Percentiles rank a stretch among this genome's conserved stretches.
Evolutionary conservation across 768 basidiomycete species (phyloP).

Genomic region (Pulveroboletus sp.): DNA sequence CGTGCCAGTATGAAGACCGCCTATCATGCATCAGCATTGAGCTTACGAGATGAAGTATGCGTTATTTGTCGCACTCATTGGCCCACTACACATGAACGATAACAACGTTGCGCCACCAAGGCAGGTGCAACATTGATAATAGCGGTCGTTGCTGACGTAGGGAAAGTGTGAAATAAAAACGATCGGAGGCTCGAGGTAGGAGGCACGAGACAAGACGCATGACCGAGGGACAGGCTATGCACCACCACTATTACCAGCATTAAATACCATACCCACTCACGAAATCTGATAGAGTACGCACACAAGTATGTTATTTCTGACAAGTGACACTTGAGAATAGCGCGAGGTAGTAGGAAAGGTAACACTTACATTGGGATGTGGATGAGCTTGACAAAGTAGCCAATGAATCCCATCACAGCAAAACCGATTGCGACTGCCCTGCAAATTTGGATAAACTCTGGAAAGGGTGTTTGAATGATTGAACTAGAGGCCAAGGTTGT

Average conservation of each 20-base stretch:
- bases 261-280: slow-evolving; percentile 23
- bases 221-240: slow-evolving; percentile 47
- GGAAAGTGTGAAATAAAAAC: slow-evolving; percentile 18
- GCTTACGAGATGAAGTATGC: slow-evolving; percentile 3
- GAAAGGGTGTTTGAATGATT: slow-evolving; percentile 3
- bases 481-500: neutral
- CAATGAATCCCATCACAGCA: slow-evolving; percentile 99
- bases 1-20: slow-evolving; percentile 12
- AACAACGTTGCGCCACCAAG: neutral
- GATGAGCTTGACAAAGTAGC: slow-evolving; percentile 97
- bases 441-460: slow-evolving; percentile 95
- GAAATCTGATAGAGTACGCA: slow-evolving; percentile 45
- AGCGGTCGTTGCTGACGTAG: slow-evolving; percentile 10
- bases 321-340: slow-evolving; percentile 11
- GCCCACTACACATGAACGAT: neutral
- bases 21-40: neutral
- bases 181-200: slow-evolving; percentile 13
- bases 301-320: slow-evolving; percentile 97
- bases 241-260: slow-evolving; percentile 55
- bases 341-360: neutral
- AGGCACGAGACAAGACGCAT: slow-evolving; percentile 7
- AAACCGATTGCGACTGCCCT: slow-evolving; percentile 97
- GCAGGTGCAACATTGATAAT: neutral
- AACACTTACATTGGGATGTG: slow-evolving; percentile 93
- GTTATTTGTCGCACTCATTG: slow-evolving; percentile 1